Conservation (phyloP, 805 yeast species). For the Saccharomycopsis vini region DNA sequence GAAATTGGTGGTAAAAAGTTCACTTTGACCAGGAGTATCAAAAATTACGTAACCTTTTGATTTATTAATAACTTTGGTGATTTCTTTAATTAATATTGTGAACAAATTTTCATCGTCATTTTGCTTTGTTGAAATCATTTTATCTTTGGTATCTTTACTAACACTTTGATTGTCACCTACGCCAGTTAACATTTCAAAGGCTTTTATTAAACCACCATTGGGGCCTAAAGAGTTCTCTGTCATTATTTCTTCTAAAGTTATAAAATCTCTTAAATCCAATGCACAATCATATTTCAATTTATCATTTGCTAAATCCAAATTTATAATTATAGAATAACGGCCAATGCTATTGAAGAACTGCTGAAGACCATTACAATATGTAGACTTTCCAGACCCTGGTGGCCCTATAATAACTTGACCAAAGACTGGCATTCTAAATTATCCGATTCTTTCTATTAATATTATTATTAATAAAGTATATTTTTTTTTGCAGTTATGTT, state of each 20-base stretch:
- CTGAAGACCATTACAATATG: slow-evolving; percentile 85
- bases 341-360: slow-evolving; percentile 95
- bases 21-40: slow-evolving; percentile 96
- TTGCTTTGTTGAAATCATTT: too few relatives aligned
- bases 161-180: slow-evolving; percentile 1
- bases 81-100: slow-evolving; percentile 47
- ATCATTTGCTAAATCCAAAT: slow-evolving; percentile 43
- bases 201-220: slow-evolving; percentile 84
- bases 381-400: slow-evolving; percentile 96
- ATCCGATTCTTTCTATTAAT: too few relatives aligned
- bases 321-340: slow-evolving; percentile 72
- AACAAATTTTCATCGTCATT: slow-evolving; percentile 40
- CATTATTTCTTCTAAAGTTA: slow-evolving; percentile 54
- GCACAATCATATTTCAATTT: slow-evolving; percentile 44
- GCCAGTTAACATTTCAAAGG: slow-evolving; percentile 49
- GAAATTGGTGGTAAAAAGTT: slow-evolving; percentile 82
- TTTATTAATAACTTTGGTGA: slow-evolving; percentile 46
- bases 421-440: slow-evolving; percentile 46
- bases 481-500: not conserved
- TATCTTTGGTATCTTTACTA: not conserved
- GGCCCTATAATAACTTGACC: slow-evolving; percentile 96
- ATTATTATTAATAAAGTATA: not conserved
- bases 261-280: slow-evolving; percentile 47
- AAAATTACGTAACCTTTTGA: slow-evolving; percentile 62
- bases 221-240: slow-evolving; percentile 47